Evolutionary conservation across 768 basidiomycete species (phyloP), one percentile per base, ranked within the genome.

Genomic region (Pleurotus tuber-regium): DNA sequence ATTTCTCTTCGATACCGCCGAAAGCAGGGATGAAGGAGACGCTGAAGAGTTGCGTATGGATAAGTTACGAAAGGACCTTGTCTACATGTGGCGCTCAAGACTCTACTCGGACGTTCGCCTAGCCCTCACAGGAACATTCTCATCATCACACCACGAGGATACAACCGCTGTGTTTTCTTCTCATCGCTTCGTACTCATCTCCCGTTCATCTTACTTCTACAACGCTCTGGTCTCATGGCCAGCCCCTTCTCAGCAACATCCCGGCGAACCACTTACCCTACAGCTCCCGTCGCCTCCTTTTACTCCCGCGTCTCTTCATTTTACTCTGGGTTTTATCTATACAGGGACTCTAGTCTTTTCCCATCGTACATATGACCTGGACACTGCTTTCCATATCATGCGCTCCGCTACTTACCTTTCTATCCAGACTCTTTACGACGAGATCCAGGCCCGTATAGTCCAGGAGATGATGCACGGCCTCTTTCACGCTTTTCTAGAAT

Each of bases 81-180:
- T 95, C 19, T 97, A 87, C 73, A 96, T 94, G 92, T 98, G 95
- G 96, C 74, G 96, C 26, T 90, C 89, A 10, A 84, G 93, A 43
- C 82, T 98, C 14, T 98, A 94, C 65, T 91, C 92, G 2, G 96
- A 98, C 66, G 82, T 96, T 19, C 83, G 87, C 47, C 85, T 98
- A 50, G 78, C 86, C 0, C 79, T 95, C 54, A 80, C 83, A 0
- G 86, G 86, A 42, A 82, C 77, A 52, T 86, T 84, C 59, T 83
- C 80, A 1, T 80, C 83, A 1, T 64, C 76, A 1, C 73, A 77
- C 50, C 83, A 84, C 51, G 86, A 89, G 51, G 79, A 74, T 50
- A 79, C 86, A 1, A 92, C 87, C 1, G 87, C 87, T 19, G 79
- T 93, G 8, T 98, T 98, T 68, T 86, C 92, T 0, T 86, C 91